These are phyloP conservation scores for Hansenula sp. DNA, from an alignment of 1,139 yeast species.

Conservation along the genomic window DNA sequence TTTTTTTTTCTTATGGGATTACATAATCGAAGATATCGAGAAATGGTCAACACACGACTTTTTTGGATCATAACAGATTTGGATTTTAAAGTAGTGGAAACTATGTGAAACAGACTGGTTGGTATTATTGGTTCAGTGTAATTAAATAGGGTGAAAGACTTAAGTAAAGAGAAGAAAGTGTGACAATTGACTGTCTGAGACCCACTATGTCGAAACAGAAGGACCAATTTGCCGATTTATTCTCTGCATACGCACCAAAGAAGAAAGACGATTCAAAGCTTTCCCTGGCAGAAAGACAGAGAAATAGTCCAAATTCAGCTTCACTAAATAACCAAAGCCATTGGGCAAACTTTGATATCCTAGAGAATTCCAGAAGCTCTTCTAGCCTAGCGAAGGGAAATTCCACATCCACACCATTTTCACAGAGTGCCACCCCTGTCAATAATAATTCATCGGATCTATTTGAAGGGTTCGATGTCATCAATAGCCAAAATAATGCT, in stretches of 20 bases:
- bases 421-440: neutral
- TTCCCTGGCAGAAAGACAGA: conserved; percentile 27
- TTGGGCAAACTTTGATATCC: conserved; percentile 22
- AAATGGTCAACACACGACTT: too few relatives aligned
- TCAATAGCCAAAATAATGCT: conserved; percentile 2
- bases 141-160: too few relatives aligned
- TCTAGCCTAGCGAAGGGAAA: neutral
- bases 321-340: conserved; percentile 4
- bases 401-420: neutral
- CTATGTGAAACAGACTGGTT: neutral
- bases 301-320: conserved; percentile 3
- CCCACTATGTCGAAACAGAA: conserved; percentile 15
- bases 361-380: conserved; percentile 8
- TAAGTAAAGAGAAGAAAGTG: neutral
- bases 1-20: too few relatives aligned
- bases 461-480: conserved; percentile 19
- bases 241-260: conserved; percentile 27
- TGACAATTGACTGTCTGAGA: neutral
- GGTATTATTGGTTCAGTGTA: too few relatives aligned
- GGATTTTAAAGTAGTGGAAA: too few relatives aligned
- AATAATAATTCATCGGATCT: conserved; percentile 6
- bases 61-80: too few relatives aligned
- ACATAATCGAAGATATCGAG: too few relatives aligned
- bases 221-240: conserved; percentile 43
- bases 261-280: conserved; percentile 24